A percentile compares a stretch with the other conserved stretches of the same genome.
phyloP scores from a whole-genome alignment of 2,329 filamentous ascomycete genomes.

The Epichloe amarillans region DNA sequence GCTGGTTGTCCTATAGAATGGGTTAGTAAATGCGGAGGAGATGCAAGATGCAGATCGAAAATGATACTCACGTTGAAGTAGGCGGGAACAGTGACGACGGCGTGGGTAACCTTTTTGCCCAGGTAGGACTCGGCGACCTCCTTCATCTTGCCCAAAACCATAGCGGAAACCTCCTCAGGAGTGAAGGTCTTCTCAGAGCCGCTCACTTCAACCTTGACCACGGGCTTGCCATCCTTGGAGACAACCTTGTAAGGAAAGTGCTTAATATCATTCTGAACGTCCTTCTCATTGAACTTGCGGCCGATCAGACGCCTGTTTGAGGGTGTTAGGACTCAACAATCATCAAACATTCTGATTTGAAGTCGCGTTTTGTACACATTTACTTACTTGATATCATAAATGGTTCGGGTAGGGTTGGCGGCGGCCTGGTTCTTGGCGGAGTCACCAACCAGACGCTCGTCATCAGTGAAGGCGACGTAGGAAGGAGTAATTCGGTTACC shows the following conservation, averaged over 20 bases:
- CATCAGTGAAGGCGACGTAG: constrained; percentile 92
- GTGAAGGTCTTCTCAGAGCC: constrained; percentile 59
- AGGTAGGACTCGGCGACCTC: constrained; percentile 68
- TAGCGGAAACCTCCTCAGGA: constrained; percentile 68
- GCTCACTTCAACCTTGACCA: constrained; percentile 60
- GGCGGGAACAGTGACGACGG: constrained; percentile 86
- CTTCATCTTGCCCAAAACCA: constrained; percentile 78
- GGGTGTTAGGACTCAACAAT: background rate
- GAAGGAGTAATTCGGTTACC: constrained; percentile 93
- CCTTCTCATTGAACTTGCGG: constrained; percentile 70
- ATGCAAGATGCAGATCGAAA: background rate
- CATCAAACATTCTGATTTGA: background rate
- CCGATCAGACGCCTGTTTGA: constrained; percentile 63
- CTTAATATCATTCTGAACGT: constrained; percentile 89
- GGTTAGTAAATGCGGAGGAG: background rate
- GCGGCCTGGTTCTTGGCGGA: constrained; percentile 93
- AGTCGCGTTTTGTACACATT: background rate
- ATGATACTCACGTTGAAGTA: constrained; percentile 64
- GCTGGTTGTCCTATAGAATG: constrained; percentile 58
- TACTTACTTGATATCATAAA: constrained; percentile 74
- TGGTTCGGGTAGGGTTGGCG: constrained; percentile 60
- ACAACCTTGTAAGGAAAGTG: constrained; percentile 96
- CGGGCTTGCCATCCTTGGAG: constrained; percentile 80
- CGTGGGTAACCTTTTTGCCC: constrained; percentile 75
- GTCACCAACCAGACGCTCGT: constrained; percentile 93